These are phyloP conservation scores for Hypholoma sublateritium DNA, from an alignment of 768 basidiomycete genomes.

Conservation along the genomic window DNA sequence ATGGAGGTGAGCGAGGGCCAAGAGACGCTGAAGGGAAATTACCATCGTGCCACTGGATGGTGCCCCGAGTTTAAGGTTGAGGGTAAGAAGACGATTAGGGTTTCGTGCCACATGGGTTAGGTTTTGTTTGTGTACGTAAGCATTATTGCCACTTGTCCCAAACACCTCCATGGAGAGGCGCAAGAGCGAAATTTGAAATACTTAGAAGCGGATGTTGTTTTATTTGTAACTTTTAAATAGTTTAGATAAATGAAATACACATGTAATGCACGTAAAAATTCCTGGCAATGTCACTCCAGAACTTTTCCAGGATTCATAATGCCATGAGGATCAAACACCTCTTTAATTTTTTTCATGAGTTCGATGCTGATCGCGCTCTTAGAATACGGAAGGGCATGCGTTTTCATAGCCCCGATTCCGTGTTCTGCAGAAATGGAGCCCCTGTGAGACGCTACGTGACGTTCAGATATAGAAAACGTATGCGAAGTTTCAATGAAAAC, in stretches of 20 bases:
- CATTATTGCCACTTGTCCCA: neutral
- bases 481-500: neutral
- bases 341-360: conserved; percentile 89
- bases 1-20: neutral
- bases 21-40: neutral
- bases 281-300: conserved; percentile 37
- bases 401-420: conserved; percentile 96
- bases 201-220: too few relatives aligned
- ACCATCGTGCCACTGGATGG: conserved; percentile 4
- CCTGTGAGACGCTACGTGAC: conserved; percentile 58
- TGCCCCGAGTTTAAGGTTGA: conserved; percentile 55
- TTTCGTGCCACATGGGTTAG: conserved; percentile 34
- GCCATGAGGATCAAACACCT: conserved; percentile 83
- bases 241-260: conserved; percentile 1
- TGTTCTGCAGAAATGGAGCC: conserved; percentile 98
- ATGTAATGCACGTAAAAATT: conserved; percentile 7
- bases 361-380: conserved; percentile 79
- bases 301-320: conserved; percentile 95
- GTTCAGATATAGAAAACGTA: neutral
- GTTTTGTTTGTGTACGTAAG: conserved; percentile 20
- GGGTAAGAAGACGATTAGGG: conserved; percentile 36
- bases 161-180: neutral
- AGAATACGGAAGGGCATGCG: conserved; percentile 84
- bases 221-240: neutral
- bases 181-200: neutral